phyloP scores from a whole-genome alignment of 208 protist species.

The Acanthamoeba castellanii region DNA sequence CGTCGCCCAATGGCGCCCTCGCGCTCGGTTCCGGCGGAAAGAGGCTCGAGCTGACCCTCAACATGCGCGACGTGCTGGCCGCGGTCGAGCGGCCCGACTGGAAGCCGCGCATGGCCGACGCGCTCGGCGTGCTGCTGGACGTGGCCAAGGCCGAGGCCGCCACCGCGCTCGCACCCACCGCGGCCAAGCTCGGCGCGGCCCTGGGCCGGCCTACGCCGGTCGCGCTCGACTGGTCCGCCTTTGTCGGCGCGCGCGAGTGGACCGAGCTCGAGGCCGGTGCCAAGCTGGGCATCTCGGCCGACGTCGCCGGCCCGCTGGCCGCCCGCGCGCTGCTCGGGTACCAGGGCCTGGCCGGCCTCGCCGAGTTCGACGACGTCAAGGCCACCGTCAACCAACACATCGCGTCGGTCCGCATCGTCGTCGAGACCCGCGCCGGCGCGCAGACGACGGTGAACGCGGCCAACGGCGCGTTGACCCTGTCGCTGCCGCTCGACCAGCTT shows the following conservation, averaged over 20 bases:
- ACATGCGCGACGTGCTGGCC: not conserved
- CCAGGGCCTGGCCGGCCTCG: not conserved
- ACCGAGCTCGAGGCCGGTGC: not conserved
- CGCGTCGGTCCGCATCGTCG: not conserved
- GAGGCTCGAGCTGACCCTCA: not conserved
- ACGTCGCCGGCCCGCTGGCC: not conserved
- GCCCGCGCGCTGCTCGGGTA: not conserved
- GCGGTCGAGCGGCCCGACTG: not conserved
- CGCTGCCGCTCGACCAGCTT: not conserved
- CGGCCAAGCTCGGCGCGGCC: not conserved
- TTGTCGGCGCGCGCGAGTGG: not conserved
- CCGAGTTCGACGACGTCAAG: not conserved
- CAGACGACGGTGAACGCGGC: not conserved
- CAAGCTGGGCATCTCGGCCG: not conserved
- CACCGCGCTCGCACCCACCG: not conserved
- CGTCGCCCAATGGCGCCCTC: not conserved
- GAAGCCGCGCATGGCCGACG: conserved; percentile 8
- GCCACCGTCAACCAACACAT: conserved; percentile 26
- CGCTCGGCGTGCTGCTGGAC: not conserved
- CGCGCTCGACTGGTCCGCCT: not conserved
- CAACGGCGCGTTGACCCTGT: not conserved
- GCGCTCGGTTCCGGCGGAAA: not conserved
- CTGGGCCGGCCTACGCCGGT: not conserved
- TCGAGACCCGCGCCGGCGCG: not conserved
- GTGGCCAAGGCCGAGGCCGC: not conserved